Conservation (phyloP, 1,284 basidiomycete species). For the Cerrena zonata region DNA sequence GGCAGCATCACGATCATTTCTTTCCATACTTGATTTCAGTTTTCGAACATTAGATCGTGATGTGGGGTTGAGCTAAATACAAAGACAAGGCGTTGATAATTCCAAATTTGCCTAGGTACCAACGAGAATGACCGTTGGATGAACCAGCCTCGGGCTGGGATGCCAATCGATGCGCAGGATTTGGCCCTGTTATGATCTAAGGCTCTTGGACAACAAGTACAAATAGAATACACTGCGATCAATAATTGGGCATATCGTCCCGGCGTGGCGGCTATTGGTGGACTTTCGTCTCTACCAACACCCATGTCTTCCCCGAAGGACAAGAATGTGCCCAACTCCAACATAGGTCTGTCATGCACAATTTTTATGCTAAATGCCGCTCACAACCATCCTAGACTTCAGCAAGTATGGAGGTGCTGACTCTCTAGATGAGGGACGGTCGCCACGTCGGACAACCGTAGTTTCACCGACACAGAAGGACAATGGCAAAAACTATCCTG, state of each 20-base stretch:
- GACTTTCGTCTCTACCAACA: neutral
- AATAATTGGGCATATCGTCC: too few species aligned
- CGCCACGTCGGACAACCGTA: constrained; percentile 55
- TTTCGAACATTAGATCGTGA: too few species aligned
- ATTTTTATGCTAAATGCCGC: neutral
- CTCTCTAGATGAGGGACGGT: constrained; percentile 53
- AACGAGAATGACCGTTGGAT: too few species aligned
- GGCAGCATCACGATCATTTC: too few species aligned
- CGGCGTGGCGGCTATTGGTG: too few species aligned
- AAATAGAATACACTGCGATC: too few species aligned
- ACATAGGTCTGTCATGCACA: neutral
- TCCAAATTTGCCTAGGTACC: too few species aligned
- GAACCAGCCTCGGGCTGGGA: neutral
- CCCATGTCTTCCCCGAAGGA: too few species aligned
- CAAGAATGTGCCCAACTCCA: too few species aligned
- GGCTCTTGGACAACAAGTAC: constrained; percentile 21
- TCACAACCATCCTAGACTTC: constrained; percentile 42
- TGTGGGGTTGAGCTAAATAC: too few species aligned
- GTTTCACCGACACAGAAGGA: constrained; percentile 34
- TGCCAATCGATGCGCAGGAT: neutral
- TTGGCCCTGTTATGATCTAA: constrained; percentile 21
- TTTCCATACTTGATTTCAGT: too few species aligned
- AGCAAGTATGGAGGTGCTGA: constrained; percentile 79
- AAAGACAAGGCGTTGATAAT: too few species aligned
- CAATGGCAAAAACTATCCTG: constrained; percentile 38